Evolutionary conservation across 805 yeast species (phyloP), one percentile per base, ranked within the genome.

Genomic region (Candida saitoana): DNA sequence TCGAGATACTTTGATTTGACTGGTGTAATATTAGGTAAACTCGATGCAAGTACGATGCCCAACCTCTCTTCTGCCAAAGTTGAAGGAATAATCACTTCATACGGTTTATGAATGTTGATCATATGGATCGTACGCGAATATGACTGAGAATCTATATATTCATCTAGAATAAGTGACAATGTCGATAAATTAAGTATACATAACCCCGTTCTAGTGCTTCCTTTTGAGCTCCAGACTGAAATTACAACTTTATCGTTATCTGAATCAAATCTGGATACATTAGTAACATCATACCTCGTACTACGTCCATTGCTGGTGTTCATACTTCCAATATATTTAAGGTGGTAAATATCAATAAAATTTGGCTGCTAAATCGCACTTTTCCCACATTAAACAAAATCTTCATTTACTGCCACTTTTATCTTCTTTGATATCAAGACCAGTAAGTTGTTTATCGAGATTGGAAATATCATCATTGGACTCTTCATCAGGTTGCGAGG

Each of bases 61-160:
- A 22, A 22, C 27, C 11, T 22, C 6, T 22, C 27, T 11, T 22
- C 9, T 7, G 11, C 11, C 27, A 22, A 22, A 7, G 17, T 12
- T 14, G 33, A 40, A 4, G 40, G 45, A 4, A 45, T 18, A 6
- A 45, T 19, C 4, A 38, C 29, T 9, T 36, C 27, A 6, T 38
- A 34, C 3, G 48, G 48, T 16, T 20, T 25, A 32, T 33, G 39
- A n/a, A 45, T 40, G 18, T 30, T 24, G 3, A 45, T 17, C 22
- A 38, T 40, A 31, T 41, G 42, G 3, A 45, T 18, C 5, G 45
- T 45, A 34, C 45, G 36, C 5, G 34, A 30, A 35, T 34, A 45
- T 4, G 47, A 18, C 14, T 33, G 43, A 2, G 48, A 45, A 29
- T 45, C 48, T 19, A 18, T 15, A 20, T 38, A 45, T 18, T 20